phyloP scores from a whole-genome alignment of 2,329 filamentous ascomycete genomes.

The Aureobasidium sp. region DNA sequence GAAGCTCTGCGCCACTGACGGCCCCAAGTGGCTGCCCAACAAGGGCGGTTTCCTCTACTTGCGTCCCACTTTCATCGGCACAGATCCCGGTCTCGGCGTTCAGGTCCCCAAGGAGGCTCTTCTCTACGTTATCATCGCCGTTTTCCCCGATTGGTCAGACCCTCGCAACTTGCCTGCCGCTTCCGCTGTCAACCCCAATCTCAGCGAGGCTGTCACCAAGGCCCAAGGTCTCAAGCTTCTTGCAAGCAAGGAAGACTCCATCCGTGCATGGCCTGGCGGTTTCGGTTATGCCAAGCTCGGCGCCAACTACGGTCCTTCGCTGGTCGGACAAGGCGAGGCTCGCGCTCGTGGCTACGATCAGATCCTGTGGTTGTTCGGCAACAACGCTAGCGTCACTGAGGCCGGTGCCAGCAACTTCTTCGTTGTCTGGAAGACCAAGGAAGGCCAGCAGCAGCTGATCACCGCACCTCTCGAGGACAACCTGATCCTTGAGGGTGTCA shows the following conservation, averaged over 20 bases:
- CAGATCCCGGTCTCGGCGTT: conserved; percentile 70
- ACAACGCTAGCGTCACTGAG: conserved; percentile 72
- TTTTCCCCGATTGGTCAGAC: conserved; percentile 37
- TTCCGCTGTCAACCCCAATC: conserved; percentile 7
- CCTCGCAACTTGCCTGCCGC: conserved; percentile 14
- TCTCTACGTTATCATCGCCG: conserved; percentile 65
- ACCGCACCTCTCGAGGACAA: conserved; percentile 77
- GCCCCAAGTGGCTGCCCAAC: conserved; percentile 68
- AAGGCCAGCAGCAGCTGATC: conserved; percentile 60
- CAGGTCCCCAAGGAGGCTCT: conserved; percentile 73
- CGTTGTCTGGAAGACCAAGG: conserved; percentile 62
- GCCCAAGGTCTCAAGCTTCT: conserved; percentile 53
- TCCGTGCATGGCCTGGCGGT: conserved; percentile 87
- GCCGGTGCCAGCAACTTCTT: conserved; percentile 92
- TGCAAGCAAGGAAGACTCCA: conserved; percentile 70
- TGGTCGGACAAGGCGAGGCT: conserved; percentile 71
- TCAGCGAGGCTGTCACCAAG: conserved; percentile 2
- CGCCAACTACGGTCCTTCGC: conserved; percentile 82
- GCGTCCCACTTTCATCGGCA: conserved; percentile 64
- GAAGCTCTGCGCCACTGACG: conserved; percentile 63
- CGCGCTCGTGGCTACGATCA: conserved; percentile 68
- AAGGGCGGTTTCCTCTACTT: conserved; percentile 72
- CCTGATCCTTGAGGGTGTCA: conserved; percentile 82
- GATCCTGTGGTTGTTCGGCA: conserved; percentile 87
- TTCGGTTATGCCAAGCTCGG: conserved; percentile 90